Evolutionary conservation across 768 basidiomycete species (phyloP), one percentile per base, ranked within the genome.

Genomic region (Sporobolomyces pararoseus): DNA sequence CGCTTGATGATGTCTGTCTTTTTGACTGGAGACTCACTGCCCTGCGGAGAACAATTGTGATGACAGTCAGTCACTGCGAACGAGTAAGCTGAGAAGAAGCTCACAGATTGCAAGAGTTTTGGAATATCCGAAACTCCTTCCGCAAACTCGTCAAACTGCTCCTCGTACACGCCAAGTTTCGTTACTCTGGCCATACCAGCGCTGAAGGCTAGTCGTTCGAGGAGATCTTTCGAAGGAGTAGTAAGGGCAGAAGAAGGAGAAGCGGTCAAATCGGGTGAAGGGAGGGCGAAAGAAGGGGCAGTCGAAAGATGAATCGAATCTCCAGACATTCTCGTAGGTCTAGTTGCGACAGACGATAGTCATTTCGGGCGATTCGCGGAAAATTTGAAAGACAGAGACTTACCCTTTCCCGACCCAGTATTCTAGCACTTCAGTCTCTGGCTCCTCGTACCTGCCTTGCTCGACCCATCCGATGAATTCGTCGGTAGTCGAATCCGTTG

Each of bases 1-100:
- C 95, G 93, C 81, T 89, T 89, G 75, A 97, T 92, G 61, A 98
- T 86, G 5, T 87, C 89, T 60, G 83, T 86, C 70, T 75, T 77
- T 49, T 74, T 74, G 21, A 75, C 62, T 7, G 75, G 75, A 4
- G 63, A 62, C 29, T 76, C 73, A 31, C 65, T 65, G 16, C 75
- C 72, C 55, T 62, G 39, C 32, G 9, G 12, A 39, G 49, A 21
- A 49, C 23, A 31, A 47, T 27, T 23, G 42, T 53, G 29, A 65
- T 32, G n/a, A 25, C 23, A 31, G 59, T 31, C 16, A 55, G 31
- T 23, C 17, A 17, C 39, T 42, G 39, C 39, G 39, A 42, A 42
- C 10, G 39, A 9, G 39, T 9, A 9, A 42, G 39, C 9, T 17
- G 29, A n/a, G 13, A 21, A n/a, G 1, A n/a, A n/a, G 14, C 42